Percentiles rank a stretch among this genome's conserved stretches.
phyloP scores from a whole-genome alignment of 345 rosid genomes.

The Arabidopsis arenosa region DNA sequence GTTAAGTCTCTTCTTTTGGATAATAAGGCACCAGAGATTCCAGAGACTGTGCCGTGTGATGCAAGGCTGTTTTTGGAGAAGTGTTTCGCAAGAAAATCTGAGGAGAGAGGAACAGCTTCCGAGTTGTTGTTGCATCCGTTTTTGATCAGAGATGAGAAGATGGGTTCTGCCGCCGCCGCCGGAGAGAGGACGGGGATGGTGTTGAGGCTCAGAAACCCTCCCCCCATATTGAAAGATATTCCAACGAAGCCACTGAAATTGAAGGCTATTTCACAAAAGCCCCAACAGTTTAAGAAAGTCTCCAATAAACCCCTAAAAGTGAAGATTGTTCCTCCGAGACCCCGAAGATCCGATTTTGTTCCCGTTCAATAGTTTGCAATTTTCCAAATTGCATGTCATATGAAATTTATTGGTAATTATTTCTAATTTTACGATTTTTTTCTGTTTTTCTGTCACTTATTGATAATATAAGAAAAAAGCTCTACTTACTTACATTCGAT shows the following conservation, averaged over 20 bases:
- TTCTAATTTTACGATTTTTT: neutral
- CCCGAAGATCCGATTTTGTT: slow-evolving; percentile 4
- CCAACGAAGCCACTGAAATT: slow-evolving; percentile 15
- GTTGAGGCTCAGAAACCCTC: slow-evolving; percentile 32
- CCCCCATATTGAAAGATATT: slow-evolving; percentile 1
- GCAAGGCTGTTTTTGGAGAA: slow-evolving; percentile 36
- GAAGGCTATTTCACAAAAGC: slow-evolving; percentile 8
- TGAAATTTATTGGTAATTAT: neutral
- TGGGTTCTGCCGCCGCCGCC: neutral
- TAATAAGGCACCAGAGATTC: slow-evolving; percentile 22
- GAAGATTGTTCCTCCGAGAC: slow-evolving; percentile 18
- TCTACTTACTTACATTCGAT: neutral
- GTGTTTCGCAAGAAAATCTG: slow-evolving; percentile 38
- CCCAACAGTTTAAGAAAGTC: slow-evolving; percentile 11
- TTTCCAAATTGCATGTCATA: neutral
- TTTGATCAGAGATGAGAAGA: slow-evolving; percentile 8
- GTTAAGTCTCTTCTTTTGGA: neutral
- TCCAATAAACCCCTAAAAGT: neutral
- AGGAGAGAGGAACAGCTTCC: slow-evolving; percentile 39
- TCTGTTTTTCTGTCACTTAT: neutral
- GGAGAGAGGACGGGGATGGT: slow-evolving; percentile 30
- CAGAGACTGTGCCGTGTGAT: slow-evolving; percentile 29
- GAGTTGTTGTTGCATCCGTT: slow-evolving; percentile 42
- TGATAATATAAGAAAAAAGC: neutral
- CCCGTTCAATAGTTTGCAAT: neutral